A percentile compares a stretch with the other conserved stretches of the same genome.
Evolutionary conservation across 148 eudicot species (phyloP).

Genomic region (Gaultheria prostrata): DNA sequence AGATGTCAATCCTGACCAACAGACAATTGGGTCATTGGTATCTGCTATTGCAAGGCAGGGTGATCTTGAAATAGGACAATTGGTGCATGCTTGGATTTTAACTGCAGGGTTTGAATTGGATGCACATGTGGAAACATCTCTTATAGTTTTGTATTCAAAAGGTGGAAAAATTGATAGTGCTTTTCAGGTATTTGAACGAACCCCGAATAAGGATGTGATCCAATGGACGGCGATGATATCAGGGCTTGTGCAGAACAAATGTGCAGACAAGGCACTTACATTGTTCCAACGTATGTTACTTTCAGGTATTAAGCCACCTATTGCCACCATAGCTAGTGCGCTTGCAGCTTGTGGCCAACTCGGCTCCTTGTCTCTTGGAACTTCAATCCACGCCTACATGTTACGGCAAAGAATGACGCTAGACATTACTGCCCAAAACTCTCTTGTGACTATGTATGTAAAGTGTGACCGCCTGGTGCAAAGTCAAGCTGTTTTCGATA

Average conservation of each 20-base stretch:
- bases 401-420: constrained; percentile 41
- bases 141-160: constrained; percentile 55
- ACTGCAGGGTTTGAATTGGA: constrained; percentile 46
- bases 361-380: constrained; percentile 46
- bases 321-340: constrained; percentile 58
- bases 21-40: constrained; percentile 53
- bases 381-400: constrained; percentile 62
- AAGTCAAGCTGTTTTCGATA: constrained; percentile 46
- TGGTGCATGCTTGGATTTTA: constrained; percentile 63
- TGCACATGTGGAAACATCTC: constrained; percentile 59
- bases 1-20: constrained; percentile 61
- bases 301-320: constrained; percentile 43
- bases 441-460: constrained; percentile 76
- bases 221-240: constrained; percentile 84
- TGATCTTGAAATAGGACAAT: constrained; percentile 41
- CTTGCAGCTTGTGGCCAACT: constrained; percentile 76
- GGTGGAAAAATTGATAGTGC: constrained; percentile 46
- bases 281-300: constrained; percentile 52
- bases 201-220: constrained; percentile 57
- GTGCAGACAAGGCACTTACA: constrained; percentile 46
- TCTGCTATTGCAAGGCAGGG: constrained; percentile 39
- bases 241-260: constrained; percentile 78
- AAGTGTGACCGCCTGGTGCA: constrained; percentile 56
- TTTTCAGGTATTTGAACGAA: constrained; percentile 45
- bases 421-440: constrained; percentile 62